A percentile compares a stretch with the other conserved stretches of the same genome.
Evolutionary conservation across 768 basidiomycete species (phyloP).

Genomic region (Neoboletus brunneissimus): DNA sequence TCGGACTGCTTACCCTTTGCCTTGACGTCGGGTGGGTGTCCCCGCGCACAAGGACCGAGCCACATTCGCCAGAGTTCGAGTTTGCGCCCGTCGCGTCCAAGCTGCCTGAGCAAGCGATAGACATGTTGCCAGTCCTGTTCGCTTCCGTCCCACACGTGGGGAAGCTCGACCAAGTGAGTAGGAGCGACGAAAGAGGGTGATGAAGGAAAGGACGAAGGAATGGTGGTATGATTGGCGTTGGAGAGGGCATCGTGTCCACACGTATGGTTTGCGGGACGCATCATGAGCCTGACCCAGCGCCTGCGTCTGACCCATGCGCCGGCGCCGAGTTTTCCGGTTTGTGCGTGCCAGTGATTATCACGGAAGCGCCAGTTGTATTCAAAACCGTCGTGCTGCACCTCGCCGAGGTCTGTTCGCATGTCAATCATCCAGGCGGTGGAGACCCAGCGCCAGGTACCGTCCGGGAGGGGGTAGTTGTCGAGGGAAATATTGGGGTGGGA

Average conservation of each 20-base stretch:
- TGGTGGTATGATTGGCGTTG: neutral
- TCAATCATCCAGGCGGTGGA: slow-evolving; percentile 84
- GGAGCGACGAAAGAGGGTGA: slow-evolving; percentile 11
- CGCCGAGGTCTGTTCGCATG: slow-evolving; percentile 73
- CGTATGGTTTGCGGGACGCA: slow-evolving; percentile 50
- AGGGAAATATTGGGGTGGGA: slow-evolving; percentile 57
- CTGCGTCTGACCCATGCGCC: slow-evolving; percentile 77
- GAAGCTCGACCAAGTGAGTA: slow-evolving; percentile 19
- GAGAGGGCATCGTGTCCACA: neutral
- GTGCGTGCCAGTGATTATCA: slow-evolving; percentile 59
- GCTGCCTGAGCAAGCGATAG: slow-evolving; percentile 46
- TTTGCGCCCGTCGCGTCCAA: slow-evolving; percentile 67
- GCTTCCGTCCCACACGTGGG: slow-evolving; percentile 55
- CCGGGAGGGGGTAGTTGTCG: slow-evolving; percentile 67
- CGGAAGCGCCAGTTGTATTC: slow-evolving; percentile 84
- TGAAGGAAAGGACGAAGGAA: neutral
- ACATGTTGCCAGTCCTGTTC: slow-evolving; percentile 62
- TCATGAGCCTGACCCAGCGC: slow-evolving; percentile 84
- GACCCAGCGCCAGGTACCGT: slow-evolving; percentile 81
- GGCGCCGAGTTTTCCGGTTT: slow-evolving; percentile 54
- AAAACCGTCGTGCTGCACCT: slow-evolving; percentile 80
- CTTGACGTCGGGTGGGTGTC: slow-evolving; percentile 19
- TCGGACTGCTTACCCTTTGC: slow-evolving; percentile 47
- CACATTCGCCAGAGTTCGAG: slow-evolving; percentile 75
- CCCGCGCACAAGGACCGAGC: slow-evolving; percentile 45